Percentiles rank a stretch among this genome's conserved stretches.
phyloP scores from a whole-genome alignment of 2,329 filamentous ascomycete species.

The Sphaerulina vaccinii region DNA sequence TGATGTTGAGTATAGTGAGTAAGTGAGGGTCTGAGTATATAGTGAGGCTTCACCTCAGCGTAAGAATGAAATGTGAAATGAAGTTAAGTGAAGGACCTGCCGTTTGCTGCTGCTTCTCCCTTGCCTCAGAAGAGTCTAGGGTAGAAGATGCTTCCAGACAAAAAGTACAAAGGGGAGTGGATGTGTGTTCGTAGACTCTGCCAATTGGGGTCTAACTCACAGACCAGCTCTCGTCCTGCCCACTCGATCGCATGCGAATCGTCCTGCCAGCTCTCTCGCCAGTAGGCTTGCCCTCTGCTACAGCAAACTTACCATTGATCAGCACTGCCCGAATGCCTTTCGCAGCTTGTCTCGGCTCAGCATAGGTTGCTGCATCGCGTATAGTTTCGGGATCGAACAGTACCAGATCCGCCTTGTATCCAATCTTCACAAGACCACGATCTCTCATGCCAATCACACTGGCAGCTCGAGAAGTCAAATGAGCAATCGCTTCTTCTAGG shows the following conservation, averaged over 20 bases:
- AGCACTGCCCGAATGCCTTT: conserved; percentile 29
- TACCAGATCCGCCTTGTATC: conserved; percentile 31
- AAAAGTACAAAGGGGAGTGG: too few relatives aligned
- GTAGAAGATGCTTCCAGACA: too few relatives aligned
- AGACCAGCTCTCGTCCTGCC: not conserved
- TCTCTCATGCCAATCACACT: conserved; percentile 24
- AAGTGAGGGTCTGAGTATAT: too few relatives aligned
- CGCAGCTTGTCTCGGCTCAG: conserved; percentile 28
- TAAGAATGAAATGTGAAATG: too few relatives aligned
- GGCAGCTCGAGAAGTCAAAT: conserved; percentile 31
- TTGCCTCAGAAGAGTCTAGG: too few relatives aligned
- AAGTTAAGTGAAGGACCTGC: too few relatives aligned
- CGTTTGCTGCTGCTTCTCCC: too few relatives aligned
- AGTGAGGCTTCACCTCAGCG: too few relatives aligned
- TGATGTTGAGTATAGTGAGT: too few relatives aligned
- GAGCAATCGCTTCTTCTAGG: conserved; percentile 31
- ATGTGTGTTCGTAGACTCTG: too few relatives aligned
- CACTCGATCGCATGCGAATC: conserved; percentile 20
- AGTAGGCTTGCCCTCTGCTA: conserved; percentile 28
- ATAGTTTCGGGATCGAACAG: conserved; percentile 29
- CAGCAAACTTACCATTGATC: conserved; percentile 30
- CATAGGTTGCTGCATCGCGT: conserved; percentile 31
- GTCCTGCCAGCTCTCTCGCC: conserved; percentile 26
- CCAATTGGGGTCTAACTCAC: not conserved
- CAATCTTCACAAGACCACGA: conserved; percentile 28